Evolutionary conservation across 83 land plant species (phyloP).

Genomic region (Picea abies): DNA sequence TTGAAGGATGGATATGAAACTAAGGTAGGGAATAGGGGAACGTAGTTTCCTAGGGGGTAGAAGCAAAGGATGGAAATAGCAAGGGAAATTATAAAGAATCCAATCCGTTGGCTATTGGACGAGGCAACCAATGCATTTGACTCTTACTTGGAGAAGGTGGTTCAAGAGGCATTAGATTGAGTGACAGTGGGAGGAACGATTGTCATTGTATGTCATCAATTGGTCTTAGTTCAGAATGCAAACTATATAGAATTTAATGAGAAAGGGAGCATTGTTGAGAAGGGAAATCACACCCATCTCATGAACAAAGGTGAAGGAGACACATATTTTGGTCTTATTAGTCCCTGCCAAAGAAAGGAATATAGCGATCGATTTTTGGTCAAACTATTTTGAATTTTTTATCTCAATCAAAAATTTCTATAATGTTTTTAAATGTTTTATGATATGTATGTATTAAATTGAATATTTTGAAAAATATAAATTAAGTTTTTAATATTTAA

Average conservation of each 20-base stretch:
- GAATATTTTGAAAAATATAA: too few species aligned
- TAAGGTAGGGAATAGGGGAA: slow-evolving; percentile 51
- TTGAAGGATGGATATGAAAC: slow-evolving; percentile 18
- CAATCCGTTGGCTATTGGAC: slow-evolving; percentile 40
- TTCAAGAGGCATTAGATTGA: slow-evolving; percentile 37
- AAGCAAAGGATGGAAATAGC: slow-evolving; percentile 60
- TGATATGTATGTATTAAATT: too few species aligned
- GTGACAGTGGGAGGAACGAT: slow-evolving; percentile 23
- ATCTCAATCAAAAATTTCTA: too few species aligned
- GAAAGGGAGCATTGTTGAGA: slow-evolving; percentile 43
- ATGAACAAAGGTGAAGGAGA: slow-evolving; percentile 7
- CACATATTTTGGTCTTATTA: background rate
- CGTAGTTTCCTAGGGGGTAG: slow-evolving; percentile 49
- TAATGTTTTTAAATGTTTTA: too few species aligned
- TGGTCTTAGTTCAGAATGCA: slow-evolving; percentile 38
- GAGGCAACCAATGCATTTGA: slow-evolving; percentile 57
- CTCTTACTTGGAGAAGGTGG: slow-evolving; percentile 40
- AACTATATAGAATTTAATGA: slow-evolving; percentile 48
- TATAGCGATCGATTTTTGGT: too few species aligned
- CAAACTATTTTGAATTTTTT: too few species aligned
- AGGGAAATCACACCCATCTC: slow-evolving; percentile 24
- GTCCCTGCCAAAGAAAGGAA: too few species aligned
- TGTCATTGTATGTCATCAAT: slow-evolving; percentile 49
- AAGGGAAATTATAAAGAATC: slow-evolving; percentile 51
- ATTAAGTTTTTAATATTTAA: too few species aligned